Percentiles rank a stretch among this genome's conserved stretches.
Evolutionary conservation across 2,329 filamentous ascomycete species (phyloP).

Genomic region (Diaporthe australafricana): DNA sequence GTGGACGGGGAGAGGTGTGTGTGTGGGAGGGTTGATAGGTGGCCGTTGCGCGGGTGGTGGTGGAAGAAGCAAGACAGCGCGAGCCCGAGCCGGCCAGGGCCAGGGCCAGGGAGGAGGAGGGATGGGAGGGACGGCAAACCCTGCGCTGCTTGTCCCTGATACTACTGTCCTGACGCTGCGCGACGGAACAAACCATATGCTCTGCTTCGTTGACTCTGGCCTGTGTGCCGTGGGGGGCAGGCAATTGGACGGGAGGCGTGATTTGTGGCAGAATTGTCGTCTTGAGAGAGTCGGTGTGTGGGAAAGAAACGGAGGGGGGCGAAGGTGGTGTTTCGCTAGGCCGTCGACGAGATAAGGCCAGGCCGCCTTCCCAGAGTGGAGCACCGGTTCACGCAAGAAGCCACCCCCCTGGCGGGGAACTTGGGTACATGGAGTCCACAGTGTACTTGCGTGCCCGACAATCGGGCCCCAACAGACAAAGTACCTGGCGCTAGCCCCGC

Average conservation of each 20-base stretch:
- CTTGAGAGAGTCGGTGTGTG: conserved; percentile 33
- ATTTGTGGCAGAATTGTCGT: conserved; percentile 23
- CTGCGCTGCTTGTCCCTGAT: conserved; percentile 27
- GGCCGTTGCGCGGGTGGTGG: conserved; percentile 36
- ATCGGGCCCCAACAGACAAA: conserved; percentile 13
- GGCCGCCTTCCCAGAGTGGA: conserved; percentile 16
- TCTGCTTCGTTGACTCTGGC: conserved; percentile 5
- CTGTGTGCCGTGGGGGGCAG: conserved; percentile 19
- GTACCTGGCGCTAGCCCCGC: conserved; percentile 11
- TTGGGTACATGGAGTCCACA: background rate
- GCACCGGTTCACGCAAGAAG: conserved; percentile 2
- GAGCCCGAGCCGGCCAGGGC: background rate
- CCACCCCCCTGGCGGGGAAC: background rate
- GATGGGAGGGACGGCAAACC: conserved; percentile 17
- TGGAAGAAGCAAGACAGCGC: conserved; percentile 7
- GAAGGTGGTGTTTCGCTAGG: conserved; percentile 34
- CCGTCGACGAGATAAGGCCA: conserved; percentile 30
- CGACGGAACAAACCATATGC: conserved; percentile 21
- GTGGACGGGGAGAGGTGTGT: conserved; percentile 51
- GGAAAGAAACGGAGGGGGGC: conserved; percentile 31
- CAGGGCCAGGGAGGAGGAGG: conserved; percentile 2
- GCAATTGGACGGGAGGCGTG: conserved; percentile 15
- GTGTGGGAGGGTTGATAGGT: conserved; percentile 46
- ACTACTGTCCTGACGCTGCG: conserved; percentile 11
- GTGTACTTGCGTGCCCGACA: background rate